Conservation (phyloP, 768 basidiomycete genomes). For the Sutorius australiensis region DNA sequence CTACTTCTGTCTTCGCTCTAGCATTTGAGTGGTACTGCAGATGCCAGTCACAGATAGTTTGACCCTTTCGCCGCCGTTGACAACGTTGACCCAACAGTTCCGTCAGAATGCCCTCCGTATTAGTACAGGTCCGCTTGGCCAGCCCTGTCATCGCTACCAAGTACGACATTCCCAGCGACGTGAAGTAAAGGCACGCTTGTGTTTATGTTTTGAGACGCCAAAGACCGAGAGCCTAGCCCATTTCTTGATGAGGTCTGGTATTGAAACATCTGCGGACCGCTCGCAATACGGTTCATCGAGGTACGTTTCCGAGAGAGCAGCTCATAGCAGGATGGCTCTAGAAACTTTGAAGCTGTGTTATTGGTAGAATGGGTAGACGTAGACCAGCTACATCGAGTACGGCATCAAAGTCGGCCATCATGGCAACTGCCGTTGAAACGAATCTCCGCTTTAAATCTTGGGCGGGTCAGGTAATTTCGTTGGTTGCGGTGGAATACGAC, state of each 20-base stretch:
- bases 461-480: slow-evolving; percentile 15
- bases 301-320: background rate
- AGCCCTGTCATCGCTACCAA: too few relatives aligned
- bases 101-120: too few relatives aligned
- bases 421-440: slow-evolving; percentile 11
- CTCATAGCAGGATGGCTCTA: background rate
- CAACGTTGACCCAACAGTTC: too few relatives aligned
- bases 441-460: slow-evolving; percentile 22
- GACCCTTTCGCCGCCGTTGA: background rate
- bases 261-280: too few relatives aligned
- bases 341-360: too few relatives aligned
- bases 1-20: background rate
- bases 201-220: too few relatives aligned
- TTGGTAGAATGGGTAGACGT: background rate
- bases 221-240: too few relatives aligned
- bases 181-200: too few relatives aligned
- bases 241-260: too few relatives aligned
- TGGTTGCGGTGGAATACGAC: slow-evolving; percentile 41
- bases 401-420: background rate
- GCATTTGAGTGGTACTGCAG: background rate
- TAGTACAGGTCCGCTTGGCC: background rate
- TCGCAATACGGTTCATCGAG: too few relatives aligned
- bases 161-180: too few relatives aligned
- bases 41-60: background rate
- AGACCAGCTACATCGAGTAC: background rate